A percentile compares a stretch with the other conserved stretches of the same genome.
phyloP scores from a whole-genome alignment of 1,284 basidiomycete genomes.

The Naganishia albida region DNA sequence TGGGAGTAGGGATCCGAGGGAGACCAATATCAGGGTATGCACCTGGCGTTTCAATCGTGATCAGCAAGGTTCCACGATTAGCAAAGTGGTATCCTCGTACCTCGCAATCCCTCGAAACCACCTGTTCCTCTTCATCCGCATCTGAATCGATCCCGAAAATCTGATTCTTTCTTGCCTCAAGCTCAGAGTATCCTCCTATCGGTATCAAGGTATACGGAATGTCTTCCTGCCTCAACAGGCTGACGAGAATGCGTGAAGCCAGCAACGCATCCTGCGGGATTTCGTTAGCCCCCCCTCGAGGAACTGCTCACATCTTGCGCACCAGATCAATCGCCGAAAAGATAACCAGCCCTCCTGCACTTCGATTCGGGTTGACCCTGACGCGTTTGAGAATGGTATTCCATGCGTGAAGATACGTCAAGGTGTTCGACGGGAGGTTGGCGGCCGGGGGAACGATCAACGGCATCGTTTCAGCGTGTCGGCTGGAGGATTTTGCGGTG shows the following conservation, averaged over 20 bases:
- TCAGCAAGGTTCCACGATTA: too few species aligned
- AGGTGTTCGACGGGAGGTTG: slow-evolving; percentile 45
- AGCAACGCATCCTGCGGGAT: slow-evolving; percentile 44
- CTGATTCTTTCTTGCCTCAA: slow-evolving; percentile 66
- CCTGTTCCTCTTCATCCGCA: slow-evolving; percentile 29
- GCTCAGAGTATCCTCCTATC: slow-evolving; percentile 79
- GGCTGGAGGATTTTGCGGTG: background rate
- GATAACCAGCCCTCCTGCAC: slow-evolving; percentile 50
- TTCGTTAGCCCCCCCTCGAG: background rate
- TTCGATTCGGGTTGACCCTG: slow-evolving; percentile 34
- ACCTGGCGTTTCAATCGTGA: slow-evolving; percentile 62
- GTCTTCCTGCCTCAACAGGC: slow-evolving; percentile 88
- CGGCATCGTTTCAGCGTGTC: slow-evolving; percentile 44
- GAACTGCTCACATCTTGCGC: slow-evolving; percentile 29
- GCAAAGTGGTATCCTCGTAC: background rate
- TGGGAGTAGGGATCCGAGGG: slow-evolving; percentile 87
- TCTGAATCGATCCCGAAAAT: slow-evolving; percentile 56
- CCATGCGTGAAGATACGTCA: slow-evolving; percentile 75
- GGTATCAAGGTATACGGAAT: slow-evolving; percentile 87
- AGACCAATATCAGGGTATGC: slow-evolving; percentile 86
- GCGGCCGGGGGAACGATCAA: slow-evolving; percentile 51
- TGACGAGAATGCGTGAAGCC: slow-evolving; percentile 71
- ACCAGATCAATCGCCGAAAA: slow-evolving; percentile 50
- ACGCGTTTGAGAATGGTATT: slow-evolving; percentile 71
- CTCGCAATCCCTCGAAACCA: slow-evolving; percentile 26